Evolutionary conservation across 805 yeast species (phyloP).

Genomic region (Candida endomychidarum): DNA sequence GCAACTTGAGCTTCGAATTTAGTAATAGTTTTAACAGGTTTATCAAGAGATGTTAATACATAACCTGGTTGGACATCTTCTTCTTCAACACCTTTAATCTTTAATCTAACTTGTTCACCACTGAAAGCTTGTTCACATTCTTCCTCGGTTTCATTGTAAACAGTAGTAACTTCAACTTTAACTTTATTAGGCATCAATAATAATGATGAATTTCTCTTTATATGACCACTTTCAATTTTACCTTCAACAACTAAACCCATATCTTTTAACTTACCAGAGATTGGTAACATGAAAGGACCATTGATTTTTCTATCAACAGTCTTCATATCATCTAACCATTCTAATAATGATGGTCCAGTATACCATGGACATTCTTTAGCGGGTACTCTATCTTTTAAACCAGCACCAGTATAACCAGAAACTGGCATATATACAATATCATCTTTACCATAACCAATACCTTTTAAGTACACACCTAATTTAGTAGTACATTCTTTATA

Average conservation of each 20-base stretch:
- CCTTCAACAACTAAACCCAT: constrained; percentile 98
- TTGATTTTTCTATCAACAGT: constrained; percentile 82
- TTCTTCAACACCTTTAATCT: constrained; percentile 94
- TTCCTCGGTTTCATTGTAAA: constrained; percentile 92
- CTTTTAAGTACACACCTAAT: constrained; percentile 73
- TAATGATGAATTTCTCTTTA: constrained; percentile 73
- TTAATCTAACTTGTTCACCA: constrained; percentile 96
- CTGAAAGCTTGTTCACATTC: constrained; percentile 88
- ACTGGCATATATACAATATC: constrained; percentile 95
- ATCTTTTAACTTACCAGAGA: constrained; percentile 92
- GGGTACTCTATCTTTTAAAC: constrained; percentile 82
- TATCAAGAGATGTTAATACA: constrained; percentile 80
- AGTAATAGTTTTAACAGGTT: constrained; percentile 89
- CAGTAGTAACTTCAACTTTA: constrained; percentile 78
- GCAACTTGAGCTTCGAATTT: constrained; percentile 95
- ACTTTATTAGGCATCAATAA: constrained; percentile 91
- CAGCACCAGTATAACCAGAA: constrained; percentile 97
- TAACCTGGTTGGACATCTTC: constrained; percentile 92
- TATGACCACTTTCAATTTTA: constrained; percentile 93
- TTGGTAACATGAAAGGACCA: constrained; percentile 97
- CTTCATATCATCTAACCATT: constrained; percentile 81
- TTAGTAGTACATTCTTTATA: constrained; percentile 92
- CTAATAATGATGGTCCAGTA: constrained; percentile 86
- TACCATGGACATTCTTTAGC: constrained; percentile 83
- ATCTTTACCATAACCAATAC: constrained; percentile 85